Conservation (phyloP, 805 yeast genomes). For the Lipomyces yamanashiensis region DNA sequence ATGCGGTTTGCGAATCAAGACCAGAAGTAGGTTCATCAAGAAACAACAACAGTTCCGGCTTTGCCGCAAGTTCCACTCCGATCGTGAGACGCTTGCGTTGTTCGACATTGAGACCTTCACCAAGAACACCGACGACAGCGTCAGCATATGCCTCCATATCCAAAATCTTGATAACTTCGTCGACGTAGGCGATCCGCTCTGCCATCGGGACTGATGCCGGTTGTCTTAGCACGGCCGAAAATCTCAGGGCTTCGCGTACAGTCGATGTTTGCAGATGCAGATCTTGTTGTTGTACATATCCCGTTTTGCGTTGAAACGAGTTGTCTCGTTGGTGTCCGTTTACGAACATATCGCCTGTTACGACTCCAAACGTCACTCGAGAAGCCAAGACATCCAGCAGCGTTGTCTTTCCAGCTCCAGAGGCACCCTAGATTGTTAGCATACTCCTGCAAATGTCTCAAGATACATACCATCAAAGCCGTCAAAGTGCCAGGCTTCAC, state of each 20-base stretch:
- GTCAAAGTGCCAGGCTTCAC: conserved; percentile 82
- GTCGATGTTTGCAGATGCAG: conserved; percentile 70
- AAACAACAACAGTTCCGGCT: conserved; percentile 62
- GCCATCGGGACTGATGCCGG: conserved; percentile 57
- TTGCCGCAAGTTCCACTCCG: conserved; percentile 75
- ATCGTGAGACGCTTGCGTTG: conserved; percentile 70
- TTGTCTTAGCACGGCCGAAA: conserved; percentile 75
- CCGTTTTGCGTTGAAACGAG: conserved; percentile 77
- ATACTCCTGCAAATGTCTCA: background rate
- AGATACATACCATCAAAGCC: conserved; percentile 60
- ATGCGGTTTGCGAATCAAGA: conserved; percentile 65
- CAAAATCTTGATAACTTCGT: conserved; percentile 64
- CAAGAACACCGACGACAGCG: conserved; percentile 77
- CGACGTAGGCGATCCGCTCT: conserved; percentile 71
- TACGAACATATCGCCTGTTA: conserved; percentile 73
- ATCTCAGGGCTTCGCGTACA: conserved; percentile 73
- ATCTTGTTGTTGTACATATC: conserved; percentile 84
- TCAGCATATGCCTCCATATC: conserved; percentile 75
- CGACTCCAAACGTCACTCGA: conserved; percentile 72
- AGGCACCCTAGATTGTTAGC: conserved; percentile 55
- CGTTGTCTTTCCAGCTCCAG: conserved; percentile 85
- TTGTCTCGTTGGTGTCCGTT: conserved; percentile 67
- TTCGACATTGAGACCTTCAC: conserved; percentile 72
- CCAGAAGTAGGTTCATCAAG: conserved; percentile 78
- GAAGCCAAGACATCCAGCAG: conserved; percentile 72